Conservation (phyloP, 495 filamentous ascomycete species). For the Penicillium psychrofluorescens region DNA sequence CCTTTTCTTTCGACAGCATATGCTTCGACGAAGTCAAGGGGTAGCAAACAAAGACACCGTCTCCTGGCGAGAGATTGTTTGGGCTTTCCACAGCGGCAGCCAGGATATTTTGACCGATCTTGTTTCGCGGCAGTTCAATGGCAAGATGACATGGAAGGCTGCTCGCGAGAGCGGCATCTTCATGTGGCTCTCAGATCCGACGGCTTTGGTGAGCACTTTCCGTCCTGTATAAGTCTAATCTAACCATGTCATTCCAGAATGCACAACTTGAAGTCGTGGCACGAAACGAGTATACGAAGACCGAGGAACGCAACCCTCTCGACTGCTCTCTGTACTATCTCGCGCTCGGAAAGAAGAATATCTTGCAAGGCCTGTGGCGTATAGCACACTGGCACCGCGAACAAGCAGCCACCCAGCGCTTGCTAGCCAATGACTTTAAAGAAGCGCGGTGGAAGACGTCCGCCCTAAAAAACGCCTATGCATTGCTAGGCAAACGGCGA, state of each 20-base stretch:
- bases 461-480: constrained; percentile 94
- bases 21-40: constrained; percentile 58
- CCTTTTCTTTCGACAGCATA: constrained; percentile 82
- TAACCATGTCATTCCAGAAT: constrained; percentile 40
- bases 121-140: constrained; percentile 72
- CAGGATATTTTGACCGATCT: constrained; percentile 91
- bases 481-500: constrained; percentile 83
- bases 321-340: constrained; percentile 91
- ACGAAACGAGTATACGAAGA: constrained; percentile 85
- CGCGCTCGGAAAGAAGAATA: constrained; percentile 83
- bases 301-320: constrained; percentile 83
- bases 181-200: constrained; percentile 81
- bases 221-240: neutral
- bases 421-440: constrained; percentile 82
- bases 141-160: constrained; percentile 72
- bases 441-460: constrained; percentile 82
- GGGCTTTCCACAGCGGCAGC: constrained; percentile 86
- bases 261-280: constrained; percentile 83
- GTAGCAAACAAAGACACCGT: constrained; percentile 56
- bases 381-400: constrained; percentile 91
- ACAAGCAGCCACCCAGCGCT: constrained; percentile 64
- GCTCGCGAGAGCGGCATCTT: constrained; percentile 86
- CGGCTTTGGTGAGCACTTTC: constrained; percentile 59
- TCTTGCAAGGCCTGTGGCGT: constrained; percentile 88
- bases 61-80: constrained; percentile 89